Evolutionary conservation across 257 asterid species (phyloP).

Genomic region (Solanum corneliomulleri): DNA sequence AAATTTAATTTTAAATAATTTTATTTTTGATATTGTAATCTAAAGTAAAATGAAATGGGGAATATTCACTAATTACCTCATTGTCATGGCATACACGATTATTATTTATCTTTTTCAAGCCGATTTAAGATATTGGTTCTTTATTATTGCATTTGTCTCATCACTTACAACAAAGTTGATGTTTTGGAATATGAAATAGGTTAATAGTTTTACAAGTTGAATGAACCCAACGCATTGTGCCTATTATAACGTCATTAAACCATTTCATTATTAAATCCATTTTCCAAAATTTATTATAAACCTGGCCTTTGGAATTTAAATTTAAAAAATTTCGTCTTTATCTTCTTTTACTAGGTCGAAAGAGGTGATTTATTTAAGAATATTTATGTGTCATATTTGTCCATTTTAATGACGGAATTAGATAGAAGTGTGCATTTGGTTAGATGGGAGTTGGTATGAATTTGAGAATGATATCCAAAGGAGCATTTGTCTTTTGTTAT

Average conservation of each 20-base stretch:
- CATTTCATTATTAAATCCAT: not conserved
- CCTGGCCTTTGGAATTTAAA: not conserved
- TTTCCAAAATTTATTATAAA: not conserved
- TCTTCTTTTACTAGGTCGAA: not conserved
- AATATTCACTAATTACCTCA: not conserved
- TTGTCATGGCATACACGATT: not conserved
- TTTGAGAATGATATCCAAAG: constrained; percentile 6
- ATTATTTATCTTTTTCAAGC: not conserved
- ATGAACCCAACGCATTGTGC: too few relatives aligned
- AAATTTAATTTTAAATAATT: too few relatives aligned
- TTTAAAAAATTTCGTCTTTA: not conserved
- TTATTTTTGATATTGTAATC: too few relatives aligned
- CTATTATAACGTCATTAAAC: not conserved
- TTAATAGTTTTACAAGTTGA: too few relatives aligned
- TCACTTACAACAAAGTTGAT: not conserved
- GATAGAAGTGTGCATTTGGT: constrained; percentile 1
- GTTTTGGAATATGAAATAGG: too few relatives aligned
- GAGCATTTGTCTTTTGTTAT: not conserved
- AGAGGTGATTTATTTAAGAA: not conserved
- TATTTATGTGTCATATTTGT: not conserved
- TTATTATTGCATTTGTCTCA: not conserved
- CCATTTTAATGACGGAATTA: constrained; percentile 15
- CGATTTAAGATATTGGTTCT: not conserved
- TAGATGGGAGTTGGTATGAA: constrained; percentile 11
- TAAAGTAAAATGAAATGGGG: too few relatives aligned